phyloP scores from a whole-genome alignment of 495 filamentous ascomycete species.

The Annulohypoxylon maeteangense region DNA sequence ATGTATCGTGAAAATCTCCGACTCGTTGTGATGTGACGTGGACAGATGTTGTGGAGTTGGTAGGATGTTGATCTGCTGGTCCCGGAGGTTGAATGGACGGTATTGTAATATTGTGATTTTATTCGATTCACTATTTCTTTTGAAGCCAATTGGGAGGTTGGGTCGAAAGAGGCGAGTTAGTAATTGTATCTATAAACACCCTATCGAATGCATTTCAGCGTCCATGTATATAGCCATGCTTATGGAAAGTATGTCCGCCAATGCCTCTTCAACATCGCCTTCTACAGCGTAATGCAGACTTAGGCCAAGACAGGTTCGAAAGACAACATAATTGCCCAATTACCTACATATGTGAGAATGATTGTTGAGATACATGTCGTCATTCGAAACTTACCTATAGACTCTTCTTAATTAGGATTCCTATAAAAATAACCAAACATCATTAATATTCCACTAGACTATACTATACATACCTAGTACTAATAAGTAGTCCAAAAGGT shows the following conservation, averaged over 20 bases:
- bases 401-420: no score
- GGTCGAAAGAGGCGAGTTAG: background rate
- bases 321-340: no score
- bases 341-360: no score
- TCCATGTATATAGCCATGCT: background rate
- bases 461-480: background rate
- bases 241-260: background rate
- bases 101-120: background rate
- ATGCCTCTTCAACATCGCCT: background rate
- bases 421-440: no score
- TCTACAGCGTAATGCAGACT: no score
- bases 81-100: background rate
- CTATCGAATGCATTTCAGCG: background rate
- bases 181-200: background rate
- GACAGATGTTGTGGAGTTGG: background rate
- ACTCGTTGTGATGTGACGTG: background rate
- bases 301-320: no score
- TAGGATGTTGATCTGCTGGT: background rate
- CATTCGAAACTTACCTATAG: no score
- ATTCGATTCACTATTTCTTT: background rate
- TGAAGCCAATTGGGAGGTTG: background rate
- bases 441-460: background rate
- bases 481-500: no score
- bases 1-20: slow-evolving; percentile 10
- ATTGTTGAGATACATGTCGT: no score